Evolutionary conservation across 1,284 basidiomycete species (phyloP).

Genomic region (Cryptococcus wingfieldii): DNA sequence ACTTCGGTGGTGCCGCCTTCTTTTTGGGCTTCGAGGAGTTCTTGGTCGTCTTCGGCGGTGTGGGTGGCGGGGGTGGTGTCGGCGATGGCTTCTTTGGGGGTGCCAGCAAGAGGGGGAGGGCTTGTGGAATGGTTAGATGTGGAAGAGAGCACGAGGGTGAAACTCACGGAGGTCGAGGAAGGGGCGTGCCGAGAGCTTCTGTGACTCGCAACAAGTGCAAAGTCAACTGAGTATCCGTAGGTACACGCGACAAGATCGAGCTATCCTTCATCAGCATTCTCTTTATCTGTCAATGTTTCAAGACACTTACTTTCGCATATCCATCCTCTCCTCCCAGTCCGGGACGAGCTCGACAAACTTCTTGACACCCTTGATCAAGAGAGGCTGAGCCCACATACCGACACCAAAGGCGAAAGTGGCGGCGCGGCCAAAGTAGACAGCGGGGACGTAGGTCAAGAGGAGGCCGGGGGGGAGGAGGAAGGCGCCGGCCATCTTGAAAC

Average conservation of each 20-base stretch:
- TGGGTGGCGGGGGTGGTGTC: slow-evolving; percentile 34
- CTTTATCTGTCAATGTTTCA: background rate
- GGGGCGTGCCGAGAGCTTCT: slow-evolving; percentile 46
- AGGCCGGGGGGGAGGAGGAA: slow-evolving; percentile 47
- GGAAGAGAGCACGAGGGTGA: background rate
- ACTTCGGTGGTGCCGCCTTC: slow-evolving; percentile 32
- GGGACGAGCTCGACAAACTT: slow-evolving; percentile 52
- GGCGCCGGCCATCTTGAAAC: slow-evolving; percentile 47
- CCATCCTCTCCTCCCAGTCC: slow-evolving; percentile 52
- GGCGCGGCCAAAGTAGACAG: slow-evolving; percentile 50
- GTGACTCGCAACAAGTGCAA: slow-evolving; percentile 55
- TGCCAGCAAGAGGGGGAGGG: slow-evolving; percentile 38
- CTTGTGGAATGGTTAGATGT: background rate
- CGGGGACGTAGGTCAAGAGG: slow-evolving; percentile 49
- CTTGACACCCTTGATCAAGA: slow-evolving; percentile 48
- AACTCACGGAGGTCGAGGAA: slow-evolving; percentile 45
- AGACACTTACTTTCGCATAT: slow-evolving; percentile 50
- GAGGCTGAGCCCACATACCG: slow-evolving; percentile 55
- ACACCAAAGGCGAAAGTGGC: slow-evolving; percentile 53
- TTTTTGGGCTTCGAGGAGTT: slow-evolving; percentile 33
- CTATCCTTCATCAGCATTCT: slow-evolving; percentile 25
- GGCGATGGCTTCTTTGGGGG: slow-evolving; percentile 45
- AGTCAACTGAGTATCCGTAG: slow-evolving; percentile 58
- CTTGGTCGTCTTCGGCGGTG: slow-evolving; percentile 32
- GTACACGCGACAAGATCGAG: slow-evolving; percentile 54